phyloP scores from a whole-genome alignment of 164 flowering plant genomes.

The Buxus sempervirens region DNA sequence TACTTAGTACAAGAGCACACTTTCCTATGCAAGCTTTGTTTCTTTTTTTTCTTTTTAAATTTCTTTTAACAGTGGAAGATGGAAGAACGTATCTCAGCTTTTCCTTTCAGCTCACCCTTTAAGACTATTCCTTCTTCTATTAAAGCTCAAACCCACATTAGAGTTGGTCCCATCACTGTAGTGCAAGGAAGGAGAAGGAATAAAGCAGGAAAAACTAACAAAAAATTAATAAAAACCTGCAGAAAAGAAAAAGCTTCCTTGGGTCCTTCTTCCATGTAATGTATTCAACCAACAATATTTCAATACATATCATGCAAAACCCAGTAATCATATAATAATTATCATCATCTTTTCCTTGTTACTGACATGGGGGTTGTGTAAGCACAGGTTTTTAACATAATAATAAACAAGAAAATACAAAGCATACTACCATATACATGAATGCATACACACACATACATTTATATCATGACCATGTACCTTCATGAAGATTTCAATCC shows the following conservation, averaged over 20 bases:
- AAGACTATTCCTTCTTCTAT: constrained; percentile 63
- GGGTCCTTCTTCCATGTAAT: constrained; percentile 40
- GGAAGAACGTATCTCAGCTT: constrained; percentile 35
- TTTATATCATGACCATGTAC: not conserved
- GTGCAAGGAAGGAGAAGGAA: constrained; percentile 42
- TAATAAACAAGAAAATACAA: not conserved
- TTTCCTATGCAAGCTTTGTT: constrained; percentile 51
- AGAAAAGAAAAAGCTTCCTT: constrained; percentile 26
- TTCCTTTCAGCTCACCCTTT: constrained; percentile 58
- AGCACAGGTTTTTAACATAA: constrained; percentile 35
- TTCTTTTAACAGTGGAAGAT: constrained; percentile 42
- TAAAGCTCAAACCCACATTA: constrained; percentile 38
- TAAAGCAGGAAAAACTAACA: constrained; percentile 29
- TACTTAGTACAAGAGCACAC: constrained; percentile 57
- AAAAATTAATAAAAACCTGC: too few species aligned
- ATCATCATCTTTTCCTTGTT: constrained; percentile 40
- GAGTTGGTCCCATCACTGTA: constrained; percentile 49
- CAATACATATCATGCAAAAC: constrained; percentile 34
- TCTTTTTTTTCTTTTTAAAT: constrained; percentile 23
- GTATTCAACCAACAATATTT: constrained; percentile 28
- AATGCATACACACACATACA: too few species aligned
- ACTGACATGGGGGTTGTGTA: constrained; percentile 18
- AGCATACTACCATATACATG: not conserved
- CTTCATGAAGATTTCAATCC: not conserved
- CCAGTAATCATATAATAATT: constrained; percentile 50